Percentiles rank a stretch among this genome's conserved stretches.
phyloP scores from a whole-genome alignment of 2,329 filamentous ascomycete genomes.

The Fusarium sp. region DNA sequence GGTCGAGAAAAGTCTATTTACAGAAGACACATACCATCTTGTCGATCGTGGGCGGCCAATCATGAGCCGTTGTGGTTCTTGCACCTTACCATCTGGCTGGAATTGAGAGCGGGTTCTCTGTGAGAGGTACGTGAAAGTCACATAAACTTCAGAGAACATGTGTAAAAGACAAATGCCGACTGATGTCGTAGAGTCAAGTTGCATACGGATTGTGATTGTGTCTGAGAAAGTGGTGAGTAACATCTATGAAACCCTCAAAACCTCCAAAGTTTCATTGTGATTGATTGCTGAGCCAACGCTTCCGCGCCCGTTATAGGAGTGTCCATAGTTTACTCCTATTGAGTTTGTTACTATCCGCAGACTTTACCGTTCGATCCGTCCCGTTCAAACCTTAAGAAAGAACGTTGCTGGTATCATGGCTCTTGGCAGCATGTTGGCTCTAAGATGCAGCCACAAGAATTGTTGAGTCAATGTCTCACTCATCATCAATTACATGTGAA shows the following conservation, averaged over 20 bases:
- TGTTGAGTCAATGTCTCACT: not conserved
- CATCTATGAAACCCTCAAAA: not conserved
- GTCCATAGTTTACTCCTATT: not conserved
- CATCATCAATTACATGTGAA: not conserved
- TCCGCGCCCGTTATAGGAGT: not conserved
- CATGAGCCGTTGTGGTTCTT: slow-evolving; percentile 22
- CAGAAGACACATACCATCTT: slow-evolving; percentile 14
- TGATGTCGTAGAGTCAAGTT: not conserved
- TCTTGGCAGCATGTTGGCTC: not conserved
- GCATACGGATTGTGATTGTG: not conserved
- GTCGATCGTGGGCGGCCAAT: slow-evolving; percentile 31
- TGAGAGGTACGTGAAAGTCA: slow-evolving; percentile 19
- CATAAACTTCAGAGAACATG: not conserved
- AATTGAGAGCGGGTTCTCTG: slow-evolving; percentile 10
- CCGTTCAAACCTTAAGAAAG: slow-evolving; percentile 8
- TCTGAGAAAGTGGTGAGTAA: not conserved
- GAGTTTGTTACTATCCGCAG: slow-evolving; percentile 7
- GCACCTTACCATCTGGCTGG: slow-evolving; percentile 31
- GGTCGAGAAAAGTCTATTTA: slow-evolving; percentile 38
- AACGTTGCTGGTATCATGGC: not conserved
- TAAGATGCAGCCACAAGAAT: not conserved
- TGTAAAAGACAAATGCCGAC: not conserved
- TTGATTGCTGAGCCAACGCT: not conserved
- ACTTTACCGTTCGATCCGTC: slow-evolving; percentile 3
- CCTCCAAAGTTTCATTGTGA: slow-evolving; percentile 2